A percentile compares a stretch with the other conserved stretches of the same genome.
Conservation (phyloP, 306 rosid genomes). For the Prinsepia uniflora region DNA sequence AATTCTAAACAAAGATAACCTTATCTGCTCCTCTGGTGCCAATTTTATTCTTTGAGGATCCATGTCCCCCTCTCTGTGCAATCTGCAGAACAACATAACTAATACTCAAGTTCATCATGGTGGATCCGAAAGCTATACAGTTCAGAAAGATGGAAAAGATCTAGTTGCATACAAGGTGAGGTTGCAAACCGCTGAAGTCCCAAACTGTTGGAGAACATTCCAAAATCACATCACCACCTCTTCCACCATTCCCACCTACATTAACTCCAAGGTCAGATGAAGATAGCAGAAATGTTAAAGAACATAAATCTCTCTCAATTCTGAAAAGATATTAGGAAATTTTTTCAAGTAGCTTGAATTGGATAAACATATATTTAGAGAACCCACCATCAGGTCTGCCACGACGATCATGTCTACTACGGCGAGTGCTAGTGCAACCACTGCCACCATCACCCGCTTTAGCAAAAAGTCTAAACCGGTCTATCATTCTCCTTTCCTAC, state of each 20-base stretch:
- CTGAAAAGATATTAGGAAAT: not conserved
- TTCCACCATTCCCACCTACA: constrained; percentile 86
- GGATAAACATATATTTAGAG: not conserved
- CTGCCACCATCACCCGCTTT: constrained; percentile 89
- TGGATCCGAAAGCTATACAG: constrained; percentile 11
- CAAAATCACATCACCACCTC: constrained; percentile 86
- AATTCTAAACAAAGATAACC: constrained; percentile 40
- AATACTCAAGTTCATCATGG: constrained; percentile 16
- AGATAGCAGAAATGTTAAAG: constrained; percentile 7
- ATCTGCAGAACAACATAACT: constrained; percentile 41
- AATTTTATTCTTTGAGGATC: constrained; percentile 72
- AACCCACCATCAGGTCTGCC: constrained; percentile 73
- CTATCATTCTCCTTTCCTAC: constrained; percentile 90
- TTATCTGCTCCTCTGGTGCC: constrained; percentile 84
- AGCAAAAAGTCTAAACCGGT: constrained; percentile 62
- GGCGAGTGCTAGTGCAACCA: constrained; percentile 76
- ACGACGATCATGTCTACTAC: constrained; percentile 51
- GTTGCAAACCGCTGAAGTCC: constrained; percentile 90
- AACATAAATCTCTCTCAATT: not conserved
- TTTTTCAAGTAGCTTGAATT: not conserved
- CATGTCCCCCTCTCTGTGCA: constrained; percentile 74
- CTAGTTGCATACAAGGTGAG: constrained; percentile 57
- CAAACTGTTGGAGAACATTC: constrained; percentile 75
- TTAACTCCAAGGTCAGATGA: constrained; percentile 22
- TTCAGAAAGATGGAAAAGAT: constrained; percentile 16